Base-by-base conservation (phyloP, 768 basidiomycete genomes). In the Strobilomyces confusus region DNA sequence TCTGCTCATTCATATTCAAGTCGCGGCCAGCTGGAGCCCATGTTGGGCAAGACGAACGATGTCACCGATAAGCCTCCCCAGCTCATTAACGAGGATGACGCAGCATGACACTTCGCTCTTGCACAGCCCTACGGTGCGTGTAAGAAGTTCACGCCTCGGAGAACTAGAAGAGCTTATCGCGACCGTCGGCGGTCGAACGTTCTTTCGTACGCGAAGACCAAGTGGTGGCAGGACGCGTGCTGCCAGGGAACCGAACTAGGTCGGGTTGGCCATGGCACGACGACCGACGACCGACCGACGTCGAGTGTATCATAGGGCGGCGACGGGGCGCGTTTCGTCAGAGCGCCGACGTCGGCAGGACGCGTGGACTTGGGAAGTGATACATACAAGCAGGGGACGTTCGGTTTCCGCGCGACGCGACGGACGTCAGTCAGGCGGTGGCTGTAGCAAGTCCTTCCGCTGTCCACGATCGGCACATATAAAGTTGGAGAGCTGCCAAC, bases 141-240 rank as follows among this genome's bases (percentile, higher is more conserved):
- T 8, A 29, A 9, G 29, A 29, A 29, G 29, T 1, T 29, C 9
- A 30, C 46, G 19, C 62, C 62, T 63, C 62, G 64, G 62, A 63
- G 44, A 66, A 54, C 25, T 30, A 32, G 17, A 13, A 12, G 13
- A 13, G n/a, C 50, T 56, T 58, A 59, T 65, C 62, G 42, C 48
- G 47, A 43, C 42, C n/a, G 49, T 55, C 48, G 30, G 43, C 13
- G 25, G 33, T 37, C 32, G 30, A 2, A 1, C 17, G 29, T 42
- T 45, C 54, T 57, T 59, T 62, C 52, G 48, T 51, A 33, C 22
- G 30, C 36, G 53, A 44, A 43, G 32, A 50, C 37, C 36, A 40
- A 20, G 14, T 44, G n/a, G 42, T 44, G 29, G 19, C 5, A n/a
- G 30, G 19, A 26, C 17, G 20, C 19, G 32, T 19, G 23, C 23